Conservation (phyloP, 2,329 filamentous ascomycete species). For the Aspergillus spinulosporus region DNA sequence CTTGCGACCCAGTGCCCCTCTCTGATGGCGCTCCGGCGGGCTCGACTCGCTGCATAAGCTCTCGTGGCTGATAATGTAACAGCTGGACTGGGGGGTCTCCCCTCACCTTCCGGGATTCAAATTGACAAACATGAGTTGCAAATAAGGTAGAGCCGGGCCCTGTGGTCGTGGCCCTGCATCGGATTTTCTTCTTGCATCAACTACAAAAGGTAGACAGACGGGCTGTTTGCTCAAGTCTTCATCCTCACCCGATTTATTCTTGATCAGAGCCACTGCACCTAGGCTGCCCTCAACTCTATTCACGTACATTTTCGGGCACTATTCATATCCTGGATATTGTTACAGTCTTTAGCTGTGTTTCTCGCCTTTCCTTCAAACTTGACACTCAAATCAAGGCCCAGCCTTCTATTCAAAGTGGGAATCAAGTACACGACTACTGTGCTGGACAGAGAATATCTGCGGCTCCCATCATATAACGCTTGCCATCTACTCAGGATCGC, state of each 20-base stretch:
- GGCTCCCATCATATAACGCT: neutral
- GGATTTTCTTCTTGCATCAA: conserved; percentile 16
- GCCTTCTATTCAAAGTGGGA: neutral
- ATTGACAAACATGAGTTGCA: conserved; percentile 14
- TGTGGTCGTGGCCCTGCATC: conserved; percentile 22
- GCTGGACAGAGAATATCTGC: neutral
- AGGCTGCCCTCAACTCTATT: neutral
- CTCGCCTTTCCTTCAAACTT: neutral
- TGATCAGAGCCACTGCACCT: conserved; percentile 9
- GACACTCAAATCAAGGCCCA: neutral
- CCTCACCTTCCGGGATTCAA: conserved; percentile 10
- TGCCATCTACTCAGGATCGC: neutral
- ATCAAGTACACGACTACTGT: neutral
- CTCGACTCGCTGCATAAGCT: conserved; percentile 20
- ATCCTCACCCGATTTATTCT: conserved; percentile 15
- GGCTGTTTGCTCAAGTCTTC: conserved; percentile 17
- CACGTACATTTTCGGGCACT: neutral
- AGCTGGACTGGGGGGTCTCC: conserved; percentile 24
- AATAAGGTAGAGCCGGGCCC: conserved; percentile 17
- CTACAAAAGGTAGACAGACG: conserved; percentile 7
- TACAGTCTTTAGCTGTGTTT: neutral
- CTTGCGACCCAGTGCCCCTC: conserved; percentile 17
- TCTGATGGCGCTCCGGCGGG: conserved; percentile 20
- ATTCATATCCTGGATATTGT: neutral
- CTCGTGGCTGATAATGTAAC: conserved; percentile 27